phyloP scores from a whole-genome alignment of 129 eudicot species.

The Mikania micrantha region DNA sequence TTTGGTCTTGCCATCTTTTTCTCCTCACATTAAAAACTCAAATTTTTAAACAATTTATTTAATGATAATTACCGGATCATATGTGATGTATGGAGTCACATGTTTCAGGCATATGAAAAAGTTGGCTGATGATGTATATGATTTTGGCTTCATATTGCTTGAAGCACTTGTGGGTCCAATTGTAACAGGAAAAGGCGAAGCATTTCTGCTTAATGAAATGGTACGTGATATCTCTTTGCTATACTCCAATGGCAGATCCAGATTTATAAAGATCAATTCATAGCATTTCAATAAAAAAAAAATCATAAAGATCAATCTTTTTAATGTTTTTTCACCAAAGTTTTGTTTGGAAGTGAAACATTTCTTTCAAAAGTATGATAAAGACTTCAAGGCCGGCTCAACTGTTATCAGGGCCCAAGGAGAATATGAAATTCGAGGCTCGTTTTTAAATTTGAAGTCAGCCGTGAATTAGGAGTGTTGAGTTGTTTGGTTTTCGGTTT shows the following conservation, averaged over 20 bases:
- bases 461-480: no score
- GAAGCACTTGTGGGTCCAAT: slow-evolving; percentile 83
- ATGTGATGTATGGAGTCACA: not conserved
- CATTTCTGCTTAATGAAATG: slow-evolving; percentile 73
- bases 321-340: not conserved
- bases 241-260: not conserved
- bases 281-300: no score
- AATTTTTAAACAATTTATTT: not conserved
- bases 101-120: slow-evolving; percentile 51
- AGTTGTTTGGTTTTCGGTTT: no score
- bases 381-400: no score
- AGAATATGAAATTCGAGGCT: no score
- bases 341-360: not conserved
- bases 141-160: slow-evolving; percentile 77
- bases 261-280: not conserved
- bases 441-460: no score
- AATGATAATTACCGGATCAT: not conserved
- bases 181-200: slow-evolving; percentile 64
- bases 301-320: no score
- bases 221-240: slow-evolving; percentile 27
- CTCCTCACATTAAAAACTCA: not conserved
- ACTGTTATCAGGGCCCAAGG: no score
- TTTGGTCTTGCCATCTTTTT: not conserved
- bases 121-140: slow-evolving; percentile 70
- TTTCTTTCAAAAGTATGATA: not conserved